These are phyloP conservation scores for Geotrichum ghanense DNA, from an alignment of 805 yeast species.

Conservation along the genomic window DNA sequence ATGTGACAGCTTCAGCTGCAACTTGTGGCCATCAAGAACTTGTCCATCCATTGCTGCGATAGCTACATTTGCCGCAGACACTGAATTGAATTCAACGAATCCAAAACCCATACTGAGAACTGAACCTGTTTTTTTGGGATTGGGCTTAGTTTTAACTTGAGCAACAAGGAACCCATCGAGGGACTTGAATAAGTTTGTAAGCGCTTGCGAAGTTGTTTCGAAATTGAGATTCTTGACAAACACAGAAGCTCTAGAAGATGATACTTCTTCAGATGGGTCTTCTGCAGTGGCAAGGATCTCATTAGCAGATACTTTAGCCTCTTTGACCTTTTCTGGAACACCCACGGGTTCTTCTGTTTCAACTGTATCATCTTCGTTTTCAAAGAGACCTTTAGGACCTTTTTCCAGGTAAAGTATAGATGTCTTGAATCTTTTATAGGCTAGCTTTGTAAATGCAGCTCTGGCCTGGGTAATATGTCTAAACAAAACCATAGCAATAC, in stretches of 20 bases:
- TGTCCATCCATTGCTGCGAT: slow-evolving; percentile 62
- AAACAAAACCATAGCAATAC: slow-evolving; percentile 88
- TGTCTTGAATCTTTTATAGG: slow-evolving; percentile 80
- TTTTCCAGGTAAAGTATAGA: slow-evolving; percentile 84
- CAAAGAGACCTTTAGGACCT: slow-evolving; percentile 79
- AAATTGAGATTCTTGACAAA: slow-evolving; percentile 90
- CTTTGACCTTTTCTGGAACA: slow-evolving; percentile 13
- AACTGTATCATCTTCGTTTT: slow-evolving; percentile 25
- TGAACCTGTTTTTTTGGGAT: slow-evolving; percentile 57
- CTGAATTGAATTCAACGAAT: slow-evolving; percentile 78
- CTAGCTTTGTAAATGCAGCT: slow-evolving; percentile 76
- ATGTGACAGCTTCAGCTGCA: slow-evolving; percentile 81
- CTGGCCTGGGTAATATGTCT: slow-evolving; percentile 76
- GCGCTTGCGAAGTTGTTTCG: slow-evolving; percentile 49
- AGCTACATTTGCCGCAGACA: slow-evolving; percentile 70
- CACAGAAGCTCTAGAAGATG: slow-evolving; percentile 75
- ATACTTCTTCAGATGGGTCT: slow-evolving; percentile 31
- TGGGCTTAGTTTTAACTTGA: slow-evolving; percentile 77
- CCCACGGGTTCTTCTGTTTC: slow-evolving; percentile 29
- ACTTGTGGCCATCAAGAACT: slow-evolving; percentile 76
- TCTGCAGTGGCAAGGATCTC: slow-evolving; percentile 33
- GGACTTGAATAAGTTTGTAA: slow-evolving; percentile 52
- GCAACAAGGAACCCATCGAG: slow-evolving; percentile 75
- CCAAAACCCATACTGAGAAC: slow-evolving; percentile 96
- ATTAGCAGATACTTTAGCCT: slow-evolving; percentile 32